These are phyloP conservation scores for Tagetes patula DNA, from an alignment of 129 eudicot species.

Conservation along the genomic window DNA sequence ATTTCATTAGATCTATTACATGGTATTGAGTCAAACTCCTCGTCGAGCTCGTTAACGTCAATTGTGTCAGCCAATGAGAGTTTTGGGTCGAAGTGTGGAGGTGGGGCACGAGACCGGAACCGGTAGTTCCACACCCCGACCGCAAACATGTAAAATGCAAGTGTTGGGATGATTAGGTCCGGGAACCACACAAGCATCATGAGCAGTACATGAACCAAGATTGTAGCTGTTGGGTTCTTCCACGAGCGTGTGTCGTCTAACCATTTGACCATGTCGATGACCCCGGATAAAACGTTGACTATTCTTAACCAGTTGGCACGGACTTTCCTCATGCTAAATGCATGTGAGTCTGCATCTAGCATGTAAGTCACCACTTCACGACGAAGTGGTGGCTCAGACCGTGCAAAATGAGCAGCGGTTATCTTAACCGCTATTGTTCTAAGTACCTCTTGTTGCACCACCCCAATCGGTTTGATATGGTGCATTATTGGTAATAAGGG, in stretches of 20 bases:
- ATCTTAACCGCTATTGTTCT: slow-evolving; percentile 67
- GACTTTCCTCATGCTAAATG: slow-evolving; percentile 93
- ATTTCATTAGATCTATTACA: slow-evolving; percentile 61
- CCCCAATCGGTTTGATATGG: slow-evolving; percentile 73
- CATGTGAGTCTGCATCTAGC: slow-evolving; percentile 75
- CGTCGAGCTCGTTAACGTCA: slow-evolving; percentile 81
- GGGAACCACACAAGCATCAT: slow-evolving; percentile 98
- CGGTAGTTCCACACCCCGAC: slow-evolving; percentile 90
- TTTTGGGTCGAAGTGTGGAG: slow-evolving; percentile 81
- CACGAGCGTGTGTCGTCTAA: slow-evolving; percentile 76
- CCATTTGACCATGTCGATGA: slow-evolving; percentile 75
- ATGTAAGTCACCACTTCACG: slow-evolving; percentile 76
- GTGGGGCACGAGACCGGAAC: slow-evolving; percentile 44
- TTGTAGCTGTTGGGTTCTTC: slow-evolving; percentile 81
- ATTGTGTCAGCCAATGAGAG: slow-evolving; percentile 71
- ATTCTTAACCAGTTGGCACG: slow-evolving; percentile 89
- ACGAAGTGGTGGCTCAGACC: slow-evolving; percentile 87
- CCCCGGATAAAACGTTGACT: slow-evolving; percentile 69
- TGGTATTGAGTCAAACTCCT: slow-evolving; percentile 76
- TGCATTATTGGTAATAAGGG: slow-evolving; percentile 88
- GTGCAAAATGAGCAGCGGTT: slow-evolving; percentile 62
- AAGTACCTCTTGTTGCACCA: slow-evolving; percentile 74
- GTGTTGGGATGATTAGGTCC: slow-evolving; percentile 71
- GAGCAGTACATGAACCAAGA: slow-evolving; percentile 80
- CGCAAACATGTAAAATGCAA: slow-evolving; percentile 75